Percentiles rank a stretch among this genome's conserved stretches.
Conservation (phyloP, 306 rosid species). For the Glycine soja region DNA sequence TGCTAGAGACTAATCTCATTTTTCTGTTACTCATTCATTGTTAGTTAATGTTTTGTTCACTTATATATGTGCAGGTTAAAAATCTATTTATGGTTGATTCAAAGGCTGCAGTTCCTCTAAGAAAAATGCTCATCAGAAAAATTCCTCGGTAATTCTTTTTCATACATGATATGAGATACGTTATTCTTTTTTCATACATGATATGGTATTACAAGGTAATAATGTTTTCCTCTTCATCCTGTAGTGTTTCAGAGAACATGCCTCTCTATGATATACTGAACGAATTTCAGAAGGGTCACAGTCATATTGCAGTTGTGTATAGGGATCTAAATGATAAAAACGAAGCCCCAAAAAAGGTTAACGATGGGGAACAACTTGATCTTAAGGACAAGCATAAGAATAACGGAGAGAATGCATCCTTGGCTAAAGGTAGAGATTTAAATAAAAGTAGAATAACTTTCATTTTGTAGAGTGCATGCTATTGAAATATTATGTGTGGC, state of each 20-base stretch:
- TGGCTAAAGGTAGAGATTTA: constrained; percentile 60
- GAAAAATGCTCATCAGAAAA: constrained; percentile 86
- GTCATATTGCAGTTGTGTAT: constrained; percentile 97
- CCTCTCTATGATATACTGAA: constrained; percentile 95
- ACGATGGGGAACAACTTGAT: constrained; percentile 55
- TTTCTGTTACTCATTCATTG: constrained; percentile 18
- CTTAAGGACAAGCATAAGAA: constrained; percentile 62
- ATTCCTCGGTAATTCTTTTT: constrained; percentile 80
- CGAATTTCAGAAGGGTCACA: constrained; percentile 98
- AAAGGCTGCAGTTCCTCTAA: constrained; percentile 69
- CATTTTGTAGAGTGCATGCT: constrained; percentile 28
- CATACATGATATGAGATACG: constrained; percentile 14
- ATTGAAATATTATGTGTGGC: not conserved
- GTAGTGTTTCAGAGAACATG: constrained; percentile 95
- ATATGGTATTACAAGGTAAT: constrained; percentile 32
- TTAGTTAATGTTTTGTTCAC: constrained; percentile 28
- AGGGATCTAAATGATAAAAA: constrained; percentile 69
- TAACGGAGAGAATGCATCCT: constrained; percentile 51
- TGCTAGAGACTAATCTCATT: not conserved
- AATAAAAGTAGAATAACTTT: constrained; percentile 41
- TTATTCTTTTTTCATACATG: too few species aligned
- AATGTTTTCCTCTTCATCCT: constrained; percentile 39
- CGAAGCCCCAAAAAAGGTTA: constrained; percentile 53
- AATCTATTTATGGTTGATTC: constrained; percentile 87
- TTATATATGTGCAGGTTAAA: constrained; percentile 73